Base-by-base conservation (phyloP, 495 filamentous ascomycete genomes). In the Neurospora sp. region DNA sequence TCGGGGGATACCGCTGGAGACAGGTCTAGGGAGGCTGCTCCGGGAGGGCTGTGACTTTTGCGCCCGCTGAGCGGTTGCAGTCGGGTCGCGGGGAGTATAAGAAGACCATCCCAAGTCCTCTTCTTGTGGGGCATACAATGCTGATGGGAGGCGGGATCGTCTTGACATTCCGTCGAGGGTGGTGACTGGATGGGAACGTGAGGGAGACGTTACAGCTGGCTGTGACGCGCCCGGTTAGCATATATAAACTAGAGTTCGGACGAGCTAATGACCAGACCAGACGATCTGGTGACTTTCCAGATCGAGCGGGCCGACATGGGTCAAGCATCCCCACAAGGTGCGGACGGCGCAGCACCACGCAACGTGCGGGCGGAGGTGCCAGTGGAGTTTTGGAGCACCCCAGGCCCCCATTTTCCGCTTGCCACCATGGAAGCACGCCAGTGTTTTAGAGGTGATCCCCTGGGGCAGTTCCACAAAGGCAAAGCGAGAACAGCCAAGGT, bases 1-100 rank as follows among this genome's bases (percentile, higher is more conserved):
- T 65, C 22, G 27, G 7, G 37, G 22, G 42, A 22, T 39, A 41
- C 42, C n/a, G 3, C 68, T 42, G 20, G 69, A 68, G 6, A 73
- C 38, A 41, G 47, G 39, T 3, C 68, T 37, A 39, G 69, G 69
- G 4, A 74, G 53, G 10, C 41, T 47, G 45, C 39, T 44, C 35
- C 31, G 39, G 37, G 68, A 70, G 18, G 39, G 65, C 14, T 44
- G 59, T n/a, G 70, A 40, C 31, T 69, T 74, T 35, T 65, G 72
- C 31, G 79, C 79, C 71, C 40, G 70, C 53, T 74, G 70, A 35
- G 72, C 79, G 42, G 75, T 75, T 22, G 71, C 47, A 37, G 74
- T 77, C 39, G 73, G 75, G 53, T 77, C 78, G 44, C 41, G 20
- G 38, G 69, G 68, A 18, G 9, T 40, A n/a, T 38, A 38, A 16